Percentiles rank a stretch among this genome's conserved stretches.
Evolutionary conservation across 192 early-diverging fungal genomes (phyloP).

Genomic region (Mortierella alpina): DNA sequence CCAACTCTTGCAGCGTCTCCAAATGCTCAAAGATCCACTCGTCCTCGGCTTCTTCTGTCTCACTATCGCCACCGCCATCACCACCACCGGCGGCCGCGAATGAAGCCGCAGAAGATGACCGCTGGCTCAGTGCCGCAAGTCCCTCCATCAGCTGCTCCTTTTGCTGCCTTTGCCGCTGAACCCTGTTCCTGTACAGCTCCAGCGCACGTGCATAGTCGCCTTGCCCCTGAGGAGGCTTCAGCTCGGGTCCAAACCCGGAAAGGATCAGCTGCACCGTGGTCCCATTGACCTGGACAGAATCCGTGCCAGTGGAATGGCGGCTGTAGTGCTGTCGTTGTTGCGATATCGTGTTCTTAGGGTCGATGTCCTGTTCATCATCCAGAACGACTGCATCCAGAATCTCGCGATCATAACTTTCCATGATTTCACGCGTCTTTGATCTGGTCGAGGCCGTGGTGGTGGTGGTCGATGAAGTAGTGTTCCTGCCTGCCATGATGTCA

Average conservation of each 20-base stretch:
- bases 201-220: slow-evolving; percentile 35
- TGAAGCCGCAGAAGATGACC: background rate
- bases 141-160: slow-evolving; percentile 20
- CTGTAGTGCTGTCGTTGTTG: background rate
- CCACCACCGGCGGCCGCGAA: background rate
- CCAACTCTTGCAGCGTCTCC: slow-evolving; percentile 3
- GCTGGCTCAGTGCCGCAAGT: background rate
- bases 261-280: slow-evolving; percentile 25
- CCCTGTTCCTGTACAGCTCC: slow-evolving; percentile 35
- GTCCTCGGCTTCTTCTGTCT: background rate
- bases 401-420: slow-evolving; percentile 32
- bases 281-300: slow-evolving; percentile 17
- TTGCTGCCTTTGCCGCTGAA: slow-evolving; percentile 35
- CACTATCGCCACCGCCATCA: background rate
- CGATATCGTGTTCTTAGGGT: background rate
- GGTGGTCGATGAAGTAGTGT: background rate
- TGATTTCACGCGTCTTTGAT: slow-evolving; percentile 25
- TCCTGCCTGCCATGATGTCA: slow-evolving; percentile 24
- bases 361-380: background rate
- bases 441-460: background rate
- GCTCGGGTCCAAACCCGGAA: slow-evolving; percentile 37
- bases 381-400: slow-evolving; percentile 28
- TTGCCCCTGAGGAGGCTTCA: slow-evolving; percentile 25
- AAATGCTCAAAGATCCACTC: slow-evolving; percentile 25
- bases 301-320: too few relatives aligned